Conservation (phyloP, 2,329 filamentous ascomycete genomes). For the Paracoccidioides lutzii region DNA sequence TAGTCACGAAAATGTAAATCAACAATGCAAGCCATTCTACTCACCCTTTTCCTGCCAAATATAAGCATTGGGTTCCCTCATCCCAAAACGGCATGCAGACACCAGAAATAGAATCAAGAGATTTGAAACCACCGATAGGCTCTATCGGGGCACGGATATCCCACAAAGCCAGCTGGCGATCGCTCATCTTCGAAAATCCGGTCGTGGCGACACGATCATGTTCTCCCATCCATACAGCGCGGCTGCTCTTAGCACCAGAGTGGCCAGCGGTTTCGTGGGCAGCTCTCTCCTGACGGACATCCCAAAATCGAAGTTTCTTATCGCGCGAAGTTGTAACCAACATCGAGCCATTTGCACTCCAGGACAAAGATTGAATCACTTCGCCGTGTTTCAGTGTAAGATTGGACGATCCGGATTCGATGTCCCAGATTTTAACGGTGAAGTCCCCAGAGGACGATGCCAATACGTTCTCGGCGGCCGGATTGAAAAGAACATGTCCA, state of each 20-base stretch:
- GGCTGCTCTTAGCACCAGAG: constrained; percentile 90
- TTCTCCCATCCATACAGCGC: constrained; percentile 93
- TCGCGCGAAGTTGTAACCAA: constrained; percentile 89
- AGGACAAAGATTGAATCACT: constrained; percentile 88
- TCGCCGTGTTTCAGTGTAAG: constrained; percentile 74
- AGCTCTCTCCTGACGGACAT: constrained; percentile 82
- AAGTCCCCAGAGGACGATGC: constrained; percentile 92
- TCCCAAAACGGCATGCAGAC: constrained; percentile 99
- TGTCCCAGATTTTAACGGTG: constrained; percentile 91
- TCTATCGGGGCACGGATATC: constrained; percentile 68
- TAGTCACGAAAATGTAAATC: background rate
- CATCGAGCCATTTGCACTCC: constrained; percentile 79
- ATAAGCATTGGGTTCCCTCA: constrained; percentile 86
- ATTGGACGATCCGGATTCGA: constrained; percentile 61
- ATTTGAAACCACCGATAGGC: constrained; percentile 79
- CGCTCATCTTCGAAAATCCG: constrained; percentile 96
- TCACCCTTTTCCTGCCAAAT: constrained; percentile 92
- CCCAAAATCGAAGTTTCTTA: constrained; percentile 97
- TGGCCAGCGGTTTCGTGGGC: constrained; percentile 78
- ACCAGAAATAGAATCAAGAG: constrained; percentile 88
- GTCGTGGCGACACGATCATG: constrained; percentile 92
- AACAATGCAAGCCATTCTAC: constrained; percentile 22
- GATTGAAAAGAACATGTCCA: constrained; percentile 95
- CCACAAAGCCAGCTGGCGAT: constrained; percentile 91
- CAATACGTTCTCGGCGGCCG: constrained; percentile 85